These are phyloP conservation scores for Neurospora sp. DNA, from an alignment of 495 filamentous ascomycete genomes.

Conservation along the genomic window DNA sequence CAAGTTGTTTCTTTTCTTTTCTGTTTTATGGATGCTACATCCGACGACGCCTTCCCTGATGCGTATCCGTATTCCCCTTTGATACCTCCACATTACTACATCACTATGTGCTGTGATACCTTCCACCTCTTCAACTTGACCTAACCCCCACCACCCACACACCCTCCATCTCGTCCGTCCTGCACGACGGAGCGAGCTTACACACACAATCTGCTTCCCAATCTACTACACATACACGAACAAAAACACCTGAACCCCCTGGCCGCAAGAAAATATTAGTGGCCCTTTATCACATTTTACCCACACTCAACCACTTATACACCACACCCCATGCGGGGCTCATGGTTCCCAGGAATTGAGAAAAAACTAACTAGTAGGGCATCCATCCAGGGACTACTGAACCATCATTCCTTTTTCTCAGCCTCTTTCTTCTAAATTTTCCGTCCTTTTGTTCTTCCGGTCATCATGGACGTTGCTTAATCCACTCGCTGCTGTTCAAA, in stretches of 20 bases:
- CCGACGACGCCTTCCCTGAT: background rate
- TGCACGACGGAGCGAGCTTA: background rate
- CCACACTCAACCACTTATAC: background rate
- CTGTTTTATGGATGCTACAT: background rate
- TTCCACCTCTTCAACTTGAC: background rate
- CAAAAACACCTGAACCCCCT: background rate
- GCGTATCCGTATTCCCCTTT: background rate
- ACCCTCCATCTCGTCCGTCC: background rate
- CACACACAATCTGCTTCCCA: background rate
- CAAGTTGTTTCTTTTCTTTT: conserved; percentile 7
- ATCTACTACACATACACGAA: background rate
- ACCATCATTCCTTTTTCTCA: background rate
- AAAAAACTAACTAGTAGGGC: background rate
- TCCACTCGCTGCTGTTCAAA: background rate
- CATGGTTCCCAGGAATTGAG: background rate
- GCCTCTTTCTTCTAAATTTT: background rate
- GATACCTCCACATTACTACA: background rate
- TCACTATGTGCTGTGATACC: background rate
- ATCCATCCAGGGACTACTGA: background rate
- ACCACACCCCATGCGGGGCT: background rate
- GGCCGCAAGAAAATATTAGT: background rate
- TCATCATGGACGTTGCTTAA: conserved; percentile 8
- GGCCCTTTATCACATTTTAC: background rate
- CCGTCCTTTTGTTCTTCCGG: conserved; percentile 1
- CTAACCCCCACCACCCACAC: background rate